Conservation (phyloP, 192 early-diverging fungal genomes). For the Coemansia sp. region DNA sequence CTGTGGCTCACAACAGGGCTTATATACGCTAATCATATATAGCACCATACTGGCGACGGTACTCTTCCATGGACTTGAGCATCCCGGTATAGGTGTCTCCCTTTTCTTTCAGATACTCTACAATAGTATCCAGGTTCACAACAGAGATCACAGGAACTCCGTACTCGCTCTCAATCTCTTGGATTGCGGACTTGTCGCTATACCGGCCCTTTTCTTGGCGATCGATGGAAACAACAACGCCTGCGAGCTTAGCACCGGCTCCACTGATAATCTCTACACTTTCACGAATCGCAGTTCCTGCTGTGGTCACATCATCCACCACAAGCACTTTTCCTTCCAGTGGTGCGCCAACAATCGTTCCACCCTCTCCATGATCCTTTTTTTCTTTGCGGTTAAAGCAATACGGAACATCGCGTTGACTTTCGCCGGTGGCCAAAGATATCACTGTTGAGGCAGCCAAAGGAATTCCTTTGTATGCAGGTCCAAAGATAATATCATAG, state of each 20-base stretch:
- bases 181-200: conserved; percentile 79
- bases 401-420: conserved; percentile 70
- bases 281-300: conserved; percentile 97
- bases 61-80: conserved; percentile 72
- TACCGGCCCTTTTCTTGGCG: conserved; percentile 80
- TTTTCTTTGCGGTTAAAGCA: conserved; percentile 98
- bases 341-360: conserved; percentile 86
- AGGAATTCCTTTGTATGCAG: conserved; percentile 99
- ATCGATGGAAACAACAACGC: conserved; percentile 92
- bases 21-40: conserved; percentile 26
- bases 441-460: conserved; percentile 82
- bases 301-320: conserved; percentile 98
- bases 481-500: conserved; percentile 93
- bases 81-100: conserved; percentile 46
- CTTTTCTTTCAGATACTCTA: conserved; percentile 79
- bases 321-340: conserved; percentile 78
- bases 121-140: conserved; percentile 81
- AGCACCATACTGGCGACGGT: conserved; percentile 82
- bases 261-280: conserved; percentile 75
- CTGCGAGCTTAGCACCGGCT: conserved; percentile 71
- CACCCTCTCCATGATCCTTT: conserved; percentile 99
- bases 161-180: conserved; percentile 85
- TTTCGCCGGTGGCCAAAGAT: conserved; percentile 59
- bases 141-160: conserved; percentile 81
- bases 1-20: not conserved